Percentiles rank a stretch among this genome's conserved stretches.
phyloP scores from a whole-genome alignment of 176 grass and related monocot species.

The Aegilops speltoides region DNA sequence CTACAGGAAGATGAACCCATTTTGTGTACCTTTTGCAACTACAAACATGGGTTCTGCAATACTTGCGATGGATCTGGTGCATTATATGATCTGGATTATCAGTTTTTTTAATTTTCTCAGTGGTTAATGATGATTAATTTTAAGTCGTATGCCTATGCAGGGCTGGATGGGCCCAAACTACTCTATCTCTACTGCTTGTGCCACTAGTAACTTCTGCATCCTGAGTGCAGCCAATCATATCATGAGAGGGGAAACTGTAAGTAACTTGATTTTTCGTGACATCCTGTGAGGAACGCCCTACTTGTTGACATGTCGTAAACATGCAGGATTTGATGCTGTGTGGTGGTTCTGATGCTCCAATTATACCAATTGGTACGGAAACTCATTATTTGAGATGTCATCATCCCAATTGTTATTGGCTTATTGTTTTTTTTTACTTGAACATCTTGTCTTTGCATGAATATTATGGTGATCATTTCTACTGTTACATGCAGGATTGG shows the following conservation, averaged over 20 bases:
- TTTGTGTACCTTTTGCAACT: slow-evolving; percentile 98
- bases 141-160: slow-evolving; percentile 35
- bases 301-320: slow-evolving; percentile 35
- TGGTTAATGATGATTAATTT: slow-evolving; percentile 17
- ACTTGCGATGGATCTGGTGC: slow-evolving; percentile 98
- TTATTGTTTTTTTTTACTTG: slow-evolving; percentile 2
- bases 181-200: slow-evolving; percentile 96
- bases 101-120: neutral
- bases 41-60: slow-evolving; percentile 99
- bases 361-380: slow-evolving; percentile 82
- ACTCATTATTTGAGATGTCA: slow-evolving; percentile 3
- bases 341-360: slow-evolving; percentile 94
- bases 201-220: slow-evolving; percentile 99
- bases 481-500: slow-evolving; percentile 66
- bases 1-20: slow-evolving; percentile 98
- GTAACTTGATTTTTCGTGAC: slow-evolving; percentile 26
- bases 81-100: slow-evolving; percentile 25
- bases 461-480: slow-evolving; percentile 8
- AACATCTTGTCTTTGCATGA: slow-evolving; percentile 13
- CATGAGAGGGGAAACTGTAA: slow-evolving; percentile 84
- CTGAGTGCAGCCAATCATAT: slow-evolving; percentile 97
- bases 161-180: slow-evolving; percentile 99
- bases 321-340: slow-evolving; percentile 94
- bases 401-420: slow-evolving; percentile 6
- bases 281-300: neutral